Percentiles rank a stretch among this genome's conserved stretches.
Evolutionary conservation across 1,284 basidiomycete genomes (phyloP).

Genomic region (Sanghuangporus sanghuang): DNA sequence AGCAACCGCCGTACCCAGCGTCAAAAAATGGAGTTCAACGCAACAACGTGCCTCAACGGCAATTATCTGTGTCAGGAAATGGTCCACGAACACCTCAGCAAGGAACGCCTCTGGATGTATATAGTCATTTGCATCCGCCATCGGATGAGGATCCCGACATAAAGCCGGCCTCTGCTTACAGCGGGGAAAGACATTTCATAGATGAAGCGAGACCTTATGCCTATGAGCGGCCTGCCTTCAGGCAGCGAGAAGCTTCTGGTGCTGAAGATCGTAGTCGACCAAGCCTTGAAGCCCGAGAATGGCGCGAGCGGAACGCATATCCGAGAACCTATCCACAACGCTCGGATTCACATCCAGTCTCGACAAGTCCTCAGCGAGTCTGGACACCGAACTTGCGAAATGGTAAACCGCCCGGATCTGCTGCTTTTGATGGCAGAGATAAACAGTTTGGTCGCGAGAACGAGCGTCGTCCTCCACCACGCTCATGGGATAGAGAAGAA

Average conservation of each 20-base stretch:
- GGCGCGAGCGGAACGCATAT: constrained; percentile 13
- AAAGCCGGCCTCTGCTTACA: constrained; percentile 1
- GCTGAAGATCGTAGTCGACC: constrained; percentile 9
- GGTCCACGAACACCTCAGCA: not conserved
- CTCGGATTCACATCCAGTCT: not conserved
- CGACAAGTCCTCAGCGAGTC: constrained; percentile 2
- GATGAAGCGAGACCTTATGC: not conserved
- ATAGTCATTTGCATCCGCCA: not conserved
- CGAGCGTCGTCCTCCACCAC: constrained; percentile 11
- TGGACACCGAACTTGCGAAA: constrained; percentile 8
- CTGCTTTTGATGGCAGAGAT: not conserved
- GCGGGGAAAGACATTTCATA: not conserved
- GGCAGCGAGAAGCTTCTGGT: not conserved
- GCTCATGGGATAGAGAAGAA: constrained; percentile 17
- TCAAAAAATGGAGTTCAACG: not conserved
- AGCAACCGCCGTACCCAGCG: not conserved
- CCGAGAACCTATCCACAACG: constrained; percentile 3
- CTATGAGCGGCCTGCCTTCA: constrained; percentile 1
- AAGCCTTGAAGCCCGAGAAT: constrained; percentile 9
- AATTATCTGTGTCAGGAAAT: not conserved
- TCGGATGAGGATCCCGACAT: not conserved
- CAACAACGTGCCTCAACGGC: not conserved
- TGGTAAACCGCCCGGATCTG: not conserved
- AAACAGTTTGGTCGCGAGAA: constrained; percentile 5
- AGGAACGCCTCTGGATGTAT: not conserved